A percentile compares a stretch with the other conserved stretches of the same genome.
phyloP scores from a whole-genome alignment of 805 yeast species.

The Blastobotrys mokoenaii region DNA sequence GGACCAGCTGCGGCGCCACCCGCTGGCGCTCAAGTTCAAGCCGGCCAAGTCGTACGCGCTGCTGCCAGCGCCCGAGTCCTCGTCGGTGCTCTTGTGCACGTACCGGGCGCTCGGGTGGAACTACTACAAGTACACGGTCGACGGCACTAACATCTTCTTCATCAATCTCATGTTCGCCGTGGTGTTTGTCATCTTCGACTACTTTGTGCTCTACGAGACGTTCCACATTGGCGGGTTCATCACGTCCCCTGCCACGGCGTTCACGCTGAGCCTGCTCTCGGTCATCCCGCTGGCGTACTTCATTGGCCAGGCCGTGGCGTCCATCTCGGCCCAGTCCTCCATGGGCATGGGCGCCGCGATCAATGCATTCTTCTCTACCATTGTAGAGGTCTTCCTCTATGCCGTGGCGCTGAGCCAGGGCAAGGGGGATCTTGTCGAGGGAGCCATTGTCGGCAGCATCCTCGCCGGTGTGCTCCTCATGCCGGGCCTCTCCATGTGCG shows the following conservation, averaged over 20 bases:
- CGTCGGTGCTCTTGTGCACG: slow-evolving; percentile 68
- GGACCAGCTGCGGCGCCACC: slow-evolving; percentile 80
- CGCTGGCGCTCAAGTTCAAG: slow-evolving; percentile 75
- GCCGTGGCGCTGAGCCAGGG: slow-evolving; percentile 82
- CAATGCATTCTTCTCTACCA: slow-evolving; percentile 93
- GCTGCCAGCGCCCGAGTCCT: slow-evolving; percentile 29
- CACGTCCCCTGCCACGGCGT: slow-evolving; percentile 59
- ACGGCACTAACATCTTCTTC: slow-evolving; percentile 89
- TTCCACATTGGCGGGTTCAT: slow-evolving; percentile 30
- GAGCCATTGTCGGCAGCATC: slow-evolving; percentile 89
- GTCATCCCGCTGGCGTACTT: slow-evolving; percentile 92
- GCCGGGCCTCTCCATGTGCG: slow-evolving; percentile 96
- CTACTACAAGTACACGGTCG: slow-evolving; percentile 92
- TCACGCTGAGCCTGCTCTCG: slow-evolving; percentile 68
- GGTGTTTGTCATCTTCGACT: slow-evolving; percentile 73
- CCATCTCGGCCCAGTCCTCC: slow-evolving; percentile 95
- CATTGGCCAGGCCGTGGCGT: slow-evolving; percentile 99
- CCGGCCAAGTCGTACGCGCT: slow-evolving; percentile 30
- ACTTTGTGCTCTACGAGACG: slow-evolving; percentile 43
- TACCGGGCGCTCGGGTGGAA: slow-evolving; percentile 88
- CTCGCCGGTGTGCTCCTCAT: slow-evolving; percentile 83
- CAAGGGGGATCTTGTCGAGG: slow-evolving; percentile 88
- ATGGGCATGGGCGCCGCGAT: slow-evolving; percentile 99
- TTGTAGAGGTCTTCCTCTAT: slow-evolving; percentile 87
- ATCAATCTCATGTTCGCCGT: slow-evolving; percentile 78